phyloP scores from a whole-genome alignment of 2,329 filamentous ascomycete species.

The Penicillium sp. region DNA sequence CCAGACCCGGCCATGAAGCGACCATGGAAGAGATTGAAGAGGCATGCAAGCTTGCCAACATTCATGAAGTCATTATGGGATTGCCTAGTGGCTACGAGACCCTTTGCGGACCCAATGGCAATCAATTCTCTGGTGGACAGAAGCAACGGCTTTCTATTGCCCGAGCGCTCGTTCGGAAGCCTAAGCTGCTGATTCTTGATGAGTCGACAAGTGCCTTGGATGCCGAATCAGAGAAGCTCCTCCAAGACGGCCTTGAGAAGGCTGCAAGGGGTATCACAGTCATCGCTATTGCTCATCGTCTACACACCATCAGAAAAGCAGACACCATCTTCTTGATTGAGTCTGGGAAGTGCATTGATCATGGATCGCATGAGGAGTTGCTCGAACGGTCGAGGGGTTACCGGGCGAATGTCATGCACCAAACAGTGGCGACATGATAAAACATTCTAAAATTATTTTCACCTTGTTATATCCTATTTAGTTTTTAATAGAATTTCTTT shows the following conservation, averaged over 20 bases:
- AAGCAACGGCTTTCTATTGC: conserved; percentile 65
- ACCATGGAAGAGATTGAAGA: conserved; percentile 67
- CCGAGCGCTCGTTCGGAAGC: conserved; percentile 61
- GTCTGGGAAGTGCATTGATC: conserved; percentile 66
- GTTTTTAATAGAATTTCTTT: neutral
- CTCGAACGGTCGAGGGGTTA: conserved; percentile 53
- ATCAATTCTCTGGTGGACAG: conserved; percentile 62
- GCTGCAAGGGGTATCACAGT: conserved; percentile 44
- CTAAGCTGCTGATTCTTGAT: conserved; percentile 64
- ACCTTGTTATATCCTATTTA: neutral
- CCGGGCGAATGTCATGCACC: conserved; percentile 47
- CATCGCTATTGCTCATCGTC: conserved; percentile 50
- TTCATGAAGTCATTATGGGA: conserved; percentile 69
- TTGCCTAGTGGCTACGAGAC: conserved; percentile 67
- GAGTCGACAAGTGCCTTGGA: conserved; percentile 67
- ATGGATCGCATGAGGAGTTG: conserved; percentile 67
- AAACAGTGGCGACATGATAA: conserved; percentile 39
- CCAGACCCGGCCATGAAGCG: conserved; percentile 60
- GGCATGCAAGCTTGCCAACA: conserved; percentile 71
- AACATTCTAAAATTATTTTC: conserved; percentile 2
- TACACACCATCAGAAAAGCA: conserved; percentile 66
- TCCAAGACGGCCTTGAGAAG: conserved; percentile 51
- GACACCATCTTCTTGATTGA: conserved; percentile 81
- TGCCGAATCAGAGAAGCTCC: conserved; percentile 56
- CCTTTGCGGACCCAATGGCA: conserved; percentile 59